phyloP scores from a whole-genome alignment of 1,139 yeast species.

The Wickerhamiella pararugosa region DNA sequence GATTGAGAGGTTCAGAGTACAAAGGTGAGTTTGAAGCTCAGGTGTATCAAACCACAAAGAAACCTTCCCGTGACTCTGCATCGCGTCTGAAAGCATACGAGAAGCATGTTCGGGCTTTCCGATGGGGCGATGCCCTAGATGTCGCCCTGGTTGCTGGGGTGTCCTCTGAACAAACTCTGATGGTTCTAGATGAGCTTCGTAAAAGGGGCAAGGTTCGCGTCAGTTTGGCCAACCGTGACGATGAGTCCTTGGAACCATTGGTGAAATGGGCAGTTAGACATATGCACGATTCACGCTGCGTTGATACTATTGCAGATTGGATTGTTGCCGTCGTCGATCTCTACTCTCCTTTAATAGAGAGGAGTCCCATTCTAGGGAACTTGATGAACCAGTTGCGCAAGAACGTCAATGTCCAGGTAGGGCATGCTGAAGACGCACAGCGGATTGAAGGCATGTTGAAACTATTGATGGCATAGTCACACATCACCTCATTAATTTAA shows the following conservation, averaged over 20 bases:
- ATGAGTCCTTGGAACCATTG: slow-evolving; percentile 68
- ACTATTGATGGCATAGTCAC: slow-evolving; percentile 31
- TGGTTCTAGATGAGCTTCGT: slow-evolving; percentile 71
- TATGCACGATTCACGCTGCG: slow-evolving; percentile 67
- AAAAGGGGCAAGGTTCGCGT: slow-evolving; percentile 76
- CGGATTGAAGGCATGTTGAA: slow-evolving; percentile 90
- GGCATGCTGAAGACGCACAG: slow-evolving; percentile 74
- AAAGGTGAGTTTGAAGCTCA: slow-evolving; percentile 78
- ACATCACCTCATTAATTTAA: neutral
- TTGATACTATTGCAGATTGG: slow-evolving; percentile 68
- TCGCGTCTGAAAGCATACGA: slow-evolving; percentile 66
- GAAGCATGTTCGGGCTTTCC: slow-evolving; percentile 67
- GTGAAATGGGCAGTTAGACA: slow-evolving; percentile 65
- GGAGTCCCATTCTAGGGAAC: slow-evolving; percentile 68
- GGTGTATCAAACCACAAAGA: slow-evolving; percentile 38
- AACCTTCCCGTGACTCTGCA: slow-evolving; percentile 20
- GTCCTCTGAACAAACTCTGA: slow-evolving; percentile 62
- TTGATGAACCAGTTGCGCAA: slow-evolving; percentile 40
- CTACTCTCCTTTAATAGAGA: slow-evolving; percentile 57
- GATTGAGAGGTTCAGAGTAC: slow-evolving; percentile 86
- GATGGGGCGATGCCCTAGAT: slow-evolving; percentile 88
- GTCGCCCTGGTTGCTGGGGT: slow-evolving; percentile 67
- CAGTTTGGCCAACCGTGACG: slow-evolving; percentile 70
- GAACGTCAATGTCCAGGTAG: slow-evolving; percentile 52
- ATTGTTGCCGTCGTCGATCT: slow-evolving; percentile 66